phyloP scores from a whole-genome alignment of 2,329 filamentous ascomycete genomes.

The Aspergillus sp. region DNA sequence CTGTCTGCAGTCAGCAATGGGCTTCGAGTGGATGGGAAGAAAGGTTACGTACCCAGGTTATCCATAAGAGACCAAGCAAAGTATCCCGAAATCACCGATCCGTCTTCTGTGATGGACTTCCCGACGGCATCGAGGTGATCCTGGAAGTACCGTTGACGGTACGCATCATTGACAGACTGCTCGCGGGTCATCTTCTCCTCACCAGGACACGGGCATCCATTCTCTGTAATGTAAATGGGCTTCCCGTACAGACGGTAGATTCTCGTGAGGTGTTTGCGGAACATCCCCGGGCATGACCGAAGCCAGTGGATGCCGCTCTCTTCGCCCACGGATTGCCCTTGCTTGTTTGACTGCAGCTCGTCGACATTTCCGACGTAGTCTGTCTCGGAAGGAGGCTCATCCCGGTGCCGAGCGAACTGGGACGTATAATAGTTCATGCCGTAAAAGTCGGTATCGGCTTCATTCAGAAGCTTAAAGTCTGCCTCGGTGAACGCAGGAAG shows the following conservation, averaged over 20 bases:
- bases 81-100: conserved; percentile 14
- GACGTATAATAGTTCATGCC: conserved; percentile 25
- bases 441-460: conserved; percentile 16
- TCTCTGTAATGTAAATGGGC: conserved; percentile 18
- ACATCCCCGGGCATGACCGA: conserved; percentile 4
- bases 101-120: conserved; percentile 13
- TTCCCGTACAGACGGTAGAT: conserved; percentile 7
- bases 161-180: conserved; percentile 6
- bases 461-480: neutral
- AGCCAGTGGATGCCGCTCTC: conserved; percentile 18
- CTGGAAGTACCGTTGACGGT: conserved; percentile 10
- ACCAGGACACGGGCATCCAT: conserved; percentile 15
- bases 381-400: conserved; percentile 5
- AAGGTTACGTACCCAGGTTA: conserved; percentile 19
- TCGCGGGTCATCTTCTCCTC: conserved; percentile 3
- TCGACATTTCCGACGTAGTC: conserved; percentile 21
- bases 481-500: neutral
- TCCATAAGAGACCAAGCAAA: conserved; percentile 24
- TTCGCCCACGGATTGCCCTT: conserved; percentile 3
- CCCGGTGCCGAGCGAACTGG: conserved; percentile 11
- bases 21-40: neutral
- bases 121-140: conserved; percentile 13
- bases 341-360: conserved; percentile 10
- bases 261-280: conserved; percentile 13
- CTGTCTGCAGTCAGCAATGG: neutral